Percentiles rank a stretch among this genome's conserved stretches.
phyloP scores from a whole-genome alignment of 2,329 filamentous ascomycete species.

The Alternaria incomplexa region DNA sequence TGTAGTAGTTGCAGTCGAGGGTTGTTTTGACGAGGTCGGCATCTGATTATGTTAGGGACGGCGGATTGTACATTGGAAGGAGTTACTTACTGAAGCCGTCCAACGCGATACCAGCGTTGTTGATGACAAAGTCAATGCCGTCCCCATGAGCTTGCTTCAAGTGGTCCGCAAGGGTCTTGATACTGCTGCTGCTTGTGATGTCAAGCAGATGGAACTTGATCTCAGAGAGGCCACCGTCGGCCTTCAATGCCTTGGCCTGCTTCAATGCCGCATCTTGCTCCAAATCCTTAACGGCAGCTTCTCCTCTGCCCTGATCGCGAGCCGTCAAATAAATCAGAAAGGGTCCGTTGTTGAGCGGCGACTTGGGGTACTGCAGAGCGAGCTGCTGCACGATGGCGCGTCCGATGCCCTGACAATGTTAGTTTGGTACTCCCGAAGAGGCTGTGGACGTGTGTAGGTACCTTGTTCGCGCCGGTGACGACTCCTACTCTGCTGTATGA shows the following conservation, averaged over 20 bases:
- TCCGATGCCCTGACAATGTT: conserved; percentile 48
- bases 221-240: conserved; percentile 48
- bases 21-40: conserved; percentile 57
- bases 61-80: too few species aligned
- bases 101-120: conserved; percentile 60
- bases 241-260: conserved; percentile 53
- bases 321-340: conserved; percentile 62
- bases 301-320: conserved; percentile 56
- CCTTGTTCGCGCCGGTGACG: conserved; percentile 63
- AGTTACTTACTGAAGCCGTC: conserved; percentile 51
- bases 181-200: conserved; percentile 55
- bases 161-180: conserved; percentile 51
- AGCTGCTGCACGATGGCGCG: conserved; percentile 61
- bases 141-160: conserved; percentile 55
- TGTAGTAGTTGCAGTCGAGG: conserved; percentile 60
- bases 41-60: conserved; percentile 36
- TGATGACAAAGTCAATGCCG: conserved; percentile 61
- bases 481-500: conserved; percentile 53
- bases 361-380: conserved; percentile 60
- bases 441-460: conserved; percentile 10
- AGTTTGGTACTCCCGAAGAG: conserved; percentile 4
- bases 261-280: conserved; percentile 54
- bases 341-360: conserved; percentile 54
- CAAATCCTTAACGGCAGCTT: conserved; percentile 54
- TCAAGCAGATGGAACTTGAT: conserved; percentile 58